These are phyloP conservation scores for Erysimum cheiri DNA, from an alignment of 441 rosid genomes.

Conservation along the genomic window DNA sequence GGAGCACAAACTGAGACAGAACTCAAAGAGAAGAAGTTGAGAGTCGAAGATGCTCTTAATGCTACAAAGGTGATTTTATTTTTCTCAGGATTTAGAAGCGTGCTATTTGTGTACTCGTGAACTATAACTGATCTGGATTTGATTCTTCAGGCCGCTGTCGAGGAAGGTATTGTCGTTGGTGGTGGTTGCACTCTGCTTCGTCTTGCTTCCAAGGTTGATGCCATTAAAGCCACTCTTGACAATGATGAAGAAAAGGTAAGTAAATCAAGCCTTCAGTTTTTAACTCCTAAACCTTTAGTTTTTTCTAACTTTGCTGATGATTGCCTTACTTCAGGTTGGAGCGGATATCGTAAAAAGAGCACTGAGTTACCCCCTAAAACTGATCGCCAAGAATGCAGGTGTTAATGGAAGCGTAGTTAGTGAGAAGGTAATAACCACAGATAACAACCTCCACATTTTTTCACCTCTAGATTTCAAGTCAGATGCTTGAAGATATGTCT, in stretches of 20 bases:
- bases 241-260: slow-evolving; percentile 91
- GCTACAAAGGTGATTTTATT: slow-evolving; percentile 74
- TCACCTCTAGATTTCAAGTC: background rate
- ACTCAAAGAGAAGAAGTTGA: slow-evolving; percentile 90
- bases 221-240: slow-evolving; percentile 71
- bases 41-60: slow-evolving; percentile 95
- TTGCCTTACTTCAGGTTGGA: slow-evolving; percentile 61
- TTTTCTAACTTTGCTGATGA: slow-evolving; percentile 3
- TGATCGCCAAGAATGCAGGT: slow-evolving; percentile 97
- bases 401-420: slow-evolving; percentile 93
- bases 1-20: slow-evolving; percentile 99
- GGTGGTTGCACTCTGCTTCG: slow-evolving; percentile 96
- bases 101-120: background rate
- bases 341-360: slow-evolving; percentile 94
- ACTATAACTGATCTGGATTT: background rate
- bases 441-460: background rate
- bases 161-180: slow-evolving; percentile 98
- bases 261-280: background rate
- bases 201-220: slow-evolving; percentile 87
- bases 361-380: slow-evolving; percentile 82
- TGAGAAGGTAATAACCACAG: slow-evolving; percentile 64
- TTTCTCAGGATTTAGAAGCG: background rate
- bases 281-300: background rate
- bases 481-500: slow-evolving; percentile 3
- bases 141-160: slow-evolving; percentile 77